Evolutionary conservation across 2,329 filamentous ascomycete genomes (phyloP), one percentile per base, ranked within the genome.

Genomic region (Neopestalotiopsis sp.): DNA sequence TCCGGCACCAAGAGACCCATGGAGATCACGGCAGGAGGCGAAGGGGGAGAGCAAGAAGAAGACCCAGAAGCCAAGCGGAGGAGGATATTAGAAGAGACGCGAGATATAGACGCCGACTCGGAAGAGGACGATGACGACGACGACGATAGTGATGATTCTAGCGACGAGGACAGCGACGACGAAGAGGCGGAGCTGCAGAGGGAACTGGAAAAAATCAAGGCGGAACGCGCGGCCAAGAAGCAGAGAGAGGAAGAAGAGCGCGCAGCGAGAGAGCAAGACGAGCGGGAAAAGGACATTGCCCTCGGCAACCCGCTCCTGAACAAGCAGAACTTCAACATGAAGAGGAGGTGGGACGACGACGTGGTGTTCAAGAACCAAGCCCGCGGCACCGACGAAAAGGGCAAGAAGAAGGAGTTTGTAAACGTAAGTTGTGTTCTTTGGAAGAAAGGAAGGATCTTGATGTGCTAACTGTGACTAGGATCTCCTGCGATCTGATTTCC

Each of bases 301-400:
- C 84, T 93, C 57, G 96, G 96, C 6, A 99, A 99, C 79, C 96
- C 96, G 52, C 83, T 99, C 65, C 87, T 99, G 68, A 98, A 98
- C 65, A 93, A 93, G 79, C 83, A 88, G 24, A 94, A 97, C 74
- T 98, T 97, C 79, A 94, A 91, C 69, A 91, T 98, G 77, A 98
- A 97, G 86, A 86, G 94, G 74, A 85, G 84, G 74, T 99, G 96
- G 96, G 96, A 99, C 75, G 96, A 99, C 76, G 96, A 99, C 79
- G 96, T 99, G 13, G 95, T 99, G 2, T 99, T 99, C 84, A 98
- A 97, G 85, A 99, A 99, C 81, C 96, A 99, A 83, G 96, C 95
- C 42, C 89, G 96, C 69, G 96, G 95, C 9, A 97, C 95, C 0
- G 95, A 98, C 78, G 94, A 98, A 71, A 95, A 92, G 84, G 90